Evolutionary conservation across 768 basidiomycete genomes (phyloP), one percentile per base, ranked within the genome.

Genomic region (Podaxis carcinomalis): DNA sequence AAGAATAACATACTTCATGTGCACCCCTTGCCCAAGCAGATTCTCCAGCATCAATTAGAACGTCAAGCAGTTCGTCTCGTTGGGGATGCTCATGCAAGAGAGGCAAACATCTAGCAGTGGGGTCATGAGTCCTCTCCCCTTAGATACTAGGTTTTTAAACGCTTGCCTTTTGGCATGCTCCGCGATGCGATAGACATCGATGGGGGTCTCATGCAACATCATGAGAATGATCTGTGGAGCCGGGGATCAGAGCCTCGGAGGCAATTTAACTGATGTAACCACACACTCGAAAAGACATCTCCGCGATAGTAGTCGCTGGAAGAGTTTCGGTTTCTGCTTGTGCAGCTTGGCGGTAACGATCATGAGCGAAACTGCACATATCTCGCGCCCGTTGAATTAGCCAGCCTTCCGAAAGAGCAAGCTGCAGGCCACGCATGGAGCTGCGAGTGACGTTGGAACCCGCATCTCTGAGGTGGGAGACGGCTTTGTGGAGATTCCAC

Each of bases 311-410:
- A 14, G 80, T 79, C 55, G 73, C 70, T 0, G 86, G 75, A 11
- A 88, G 75, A 3, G 69, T 71, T 42, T 79, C 77, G 0, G 79
- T 83, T 69, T 88, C 86, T 3, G 79, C 80, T 65, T 86, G 82
- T 7, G 85, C 87, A 9, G 88, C 88, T 70, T 89, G 88, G 7
- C 88, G 80, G 71, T 89, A 91, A 49, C 88, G 77, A 68, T 90
- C 88, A 70, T 91, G 88, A 3, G 86, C 77, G 70, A 89, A 89
- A 66, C 82, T 86, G 70, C 87, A 89, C 87, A 89, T 88, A 66
- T 90, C 88, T 37, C 88, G 75, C 3, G 86, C 88, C 52, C 86
- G 76, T 60, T 88, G 86, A 5, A 87, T 82, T 9, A 91, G 75
- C 88, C 88, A 91, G 1, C 89, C 89, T 68, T 90, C 88, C 1